phyloP scores from a whole-genome alignment of 495 filamentous ascomycete genomes.

The Cryomyces antarcticus region DNA sequence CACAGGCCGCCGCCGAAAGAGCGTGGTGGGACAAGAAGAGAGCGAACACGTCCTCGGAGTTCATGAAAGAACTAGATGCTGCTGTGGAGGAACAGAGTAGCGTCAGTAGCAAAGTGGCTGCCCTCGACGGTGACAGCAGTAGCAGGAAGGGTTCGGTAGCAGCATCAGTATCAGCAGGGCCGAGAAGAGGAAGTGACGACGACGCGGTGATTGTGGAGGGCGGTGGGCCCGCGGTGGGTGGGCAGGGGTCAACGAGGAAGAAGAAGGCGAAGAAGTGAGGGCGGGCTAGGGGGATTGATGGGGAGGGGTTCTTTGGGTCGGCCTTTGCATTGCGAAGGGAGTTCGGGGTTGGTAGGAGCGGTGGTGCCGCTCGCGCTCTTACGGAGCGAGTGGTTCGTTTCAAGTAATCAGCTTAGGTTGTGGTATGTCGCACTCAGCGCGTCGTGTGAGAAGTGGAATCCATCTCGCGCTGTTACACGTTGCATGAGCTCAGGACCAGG shows the following conservation, averaged over 20 bases:
- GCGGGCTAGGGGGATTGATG: neutral
- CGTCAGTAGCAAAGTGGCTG: slow-evolving; percentile 4
- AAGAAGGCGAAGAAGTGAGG: slow-evolving; percentile 61
- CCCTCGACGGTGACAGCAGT: neutral
- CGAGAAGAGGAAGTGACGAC: slow-evolving; percentile 42
- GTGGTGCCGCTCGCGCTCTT: too few species aligned
- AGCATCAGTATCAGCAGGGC: slow-evolving; percentile 3
- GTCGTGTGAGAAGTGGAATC: too few species aligned
- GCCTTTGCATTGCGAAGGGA: too few species aligned
- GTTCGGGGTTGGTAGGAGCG: too few species aligned
- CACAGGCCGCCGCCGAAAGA: slow-evolving; percentile 47
- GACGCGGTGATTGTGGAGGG: slow-evolving; percentile 71
- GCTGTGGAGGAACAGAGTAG: slow-evolving; percentile 17
- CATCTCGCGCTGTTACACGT: too few species aligned
- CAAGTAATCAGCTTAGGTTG: too few species aligned
- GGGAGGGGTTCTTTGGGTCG: too few species aligned
- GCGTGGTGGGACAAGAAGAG: slow-evolving; percentile 83
- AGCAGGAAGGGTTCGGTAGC: neutral
- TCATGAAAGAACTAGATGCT: slow-evolving; percentile 63
- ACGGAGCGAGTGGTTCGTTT: too few species aligned
- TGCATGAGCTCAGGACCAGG: too few species aligned
- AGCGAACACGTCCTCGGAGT: slow-evolving; percentile 47
- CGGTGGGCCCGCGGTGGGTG: slow-evolving; percentile 28
- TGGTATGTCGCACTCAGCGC: too few species aligned
- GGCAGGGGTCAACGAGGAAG: slow-evolving; percentile 25